Conservation (phyloP, 352 stramenopile genomes). For the Thraustochytrium sp. region DNA sequence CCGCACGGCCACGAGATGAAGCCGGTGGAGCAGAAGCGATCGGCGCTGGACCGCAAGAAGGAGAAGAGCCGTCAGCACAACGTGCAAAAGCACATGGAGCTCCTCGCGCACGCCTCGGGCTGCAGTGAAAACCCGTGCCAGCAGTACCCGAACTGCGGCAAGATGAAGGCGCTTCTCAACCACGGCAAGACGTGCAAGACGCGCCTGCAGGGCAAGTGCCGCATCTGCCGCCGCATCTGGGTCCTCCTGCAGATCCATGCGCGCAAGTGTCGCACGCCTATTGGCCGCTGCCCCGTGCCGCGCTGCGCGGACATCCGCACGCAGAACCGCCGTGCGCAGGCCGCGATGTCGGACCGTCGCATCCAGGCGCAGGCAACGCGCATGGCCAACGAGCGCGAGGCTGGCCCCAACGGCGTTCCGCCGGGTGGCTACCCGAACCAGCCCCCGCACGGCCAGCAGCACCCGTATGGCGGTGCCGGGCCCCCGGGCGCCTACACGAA, state of each 20-base stretch:
- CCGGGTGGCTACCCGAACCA: neutral
- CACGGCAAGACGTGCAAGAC: constrained; percentile 88
- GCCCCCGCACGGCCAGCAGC: neutral
- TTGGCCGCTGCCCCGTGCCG: constrained; percentile 78
- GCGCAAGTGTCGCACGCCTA: constrained; percentile 73
- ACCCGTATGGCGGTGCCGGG: neutral
- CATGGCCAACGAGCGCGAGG: constrained; percentile 24
- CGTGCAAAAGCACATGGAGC: constrained; percentile 93
- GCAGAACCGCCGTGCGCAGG: constrained; percentile 81
- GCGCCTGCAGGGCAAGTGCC: constrained; percentile 82
- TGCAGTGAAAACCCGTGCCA: constrained; percentile 83
- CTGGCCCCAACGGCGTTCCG: neutral
- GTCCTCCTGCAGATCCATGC: constrained; percentile 93
- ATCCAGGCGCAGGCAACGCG: constrained; percentile 21
- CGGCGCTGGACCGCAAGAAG: constrained; percentile 1
- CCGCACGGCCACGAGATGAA: constrained; percentile 5
- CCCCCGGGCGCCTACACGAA: neutral
- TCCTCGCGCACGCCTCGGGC: constrained; percentile 90
- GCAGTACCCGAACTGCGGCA: constrained; percentile 88
- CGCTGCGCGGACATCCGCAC: constrained; percentile 91
- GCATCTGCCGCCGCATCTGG: constrained; percentile 92
- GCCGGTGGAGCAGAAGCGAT: constrained; percentile 6
- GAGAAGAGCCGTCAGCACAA: neutral
- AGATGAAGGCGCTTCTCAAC: constrained; percentile 94
- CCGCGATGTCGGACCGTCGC: constrained; percentile 93